phyloP scores from a whole-genome alignment of 2,329 filamentous ascomycete genomes.

The Camillea tinctor region DNA sequence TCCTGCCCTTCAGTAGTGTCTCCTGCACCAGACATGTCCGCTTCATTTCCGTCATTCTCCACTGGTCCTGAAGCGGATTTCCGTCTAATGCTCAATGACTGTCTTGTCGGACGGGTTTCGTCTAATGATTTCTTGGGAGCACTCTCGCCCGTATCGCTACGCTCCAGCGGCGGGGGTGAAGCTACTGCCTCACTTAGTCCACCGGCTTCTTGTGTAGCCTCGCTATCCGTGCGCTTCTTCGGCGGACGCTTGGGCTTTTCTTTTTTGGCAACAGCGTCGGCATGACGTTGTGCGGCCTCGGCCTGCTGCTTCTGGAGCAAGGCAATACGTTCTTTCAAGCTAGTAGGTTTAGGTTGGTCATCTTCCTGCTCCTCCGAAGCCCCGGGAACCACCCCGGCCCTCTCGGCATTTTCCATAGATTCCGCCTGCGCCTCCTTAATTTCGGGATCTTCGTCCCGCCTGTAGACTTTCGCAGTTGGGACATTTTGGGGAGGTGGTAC shows the following conservation, averaged over 20 bases:
- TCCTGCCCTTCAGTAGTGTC: slow-evolving; percentile 63
- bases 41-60: slow-evolving; percentile 61
- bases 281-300: slow-evolving; percentile 81
- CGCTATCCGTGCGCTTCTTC: slow-evolving; percentile 61
- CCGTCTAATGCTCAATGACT: slow-evolving; percentile 47
- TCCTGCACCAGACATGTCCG: slow-evolving; percentile 63
- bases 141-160: slow-evolving; percentile 47
- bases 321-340: slow-evolving; percentile 92
- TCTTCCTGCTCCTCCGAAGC: slow-evolving; percentile 56
- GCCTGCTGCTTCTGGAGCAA: slow-evolving; percentile 90
- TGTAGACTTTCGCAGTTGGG: slow-evolving; percentile 73
- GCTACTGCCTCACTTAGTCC: slow-evolving; percentile 36
- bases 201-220: slow-evolving; percentile 34
- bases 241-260: slow-evolving; percentile 80
- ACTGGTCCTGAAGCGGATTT: slow-evolving; percentile 49
- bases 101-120: slow-evolving; percentile 39
- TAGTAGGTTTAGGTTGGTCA: slow-evolving; percentile 87
- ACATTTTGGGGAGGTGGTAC: slow-evolving; percentile 73
- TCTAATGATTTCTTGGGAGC: slow-evolving; percentile 52
- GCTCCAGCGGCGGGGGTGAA: slow-evolving; percentile 41
- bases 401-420: slow-evolving; percentile 64
- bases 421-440: slow-evolving; percentile 65
- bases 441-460: slow-evolving; percentile 82
- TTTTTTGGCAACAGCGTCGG: slow-evolving; percentile 75
- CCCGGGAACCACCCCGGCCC: slow-evolving; percentile 57